Evolutionary conservation across 1,139 yeast species (phyloP).

Genomic region (Hansenula lynferdii): DNA sequence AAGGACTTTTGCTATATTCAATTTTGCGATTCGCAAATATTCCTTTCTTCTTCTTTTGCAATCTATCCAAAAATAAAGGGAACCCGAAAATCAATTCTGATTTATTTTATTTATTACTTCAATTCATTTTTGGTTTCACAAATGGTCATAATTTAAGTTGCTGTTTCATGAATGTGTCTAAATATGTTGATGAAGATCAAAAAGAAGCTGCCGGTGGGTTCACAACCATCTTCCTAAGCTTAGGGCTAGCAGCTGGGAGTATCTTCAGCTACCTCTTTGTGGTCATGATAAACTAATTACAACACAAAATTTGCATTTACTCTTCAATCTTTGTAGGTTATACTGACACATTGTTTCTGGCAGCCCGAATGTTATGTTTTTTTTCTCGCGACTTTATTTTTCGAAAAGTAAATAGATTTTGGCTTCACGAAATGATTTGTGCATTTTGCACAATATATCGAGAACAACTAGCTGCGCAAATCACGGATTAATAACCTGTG

Average conservation of each 20-base stretch:
- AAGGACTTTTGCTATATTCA: conserved; percentile 44
- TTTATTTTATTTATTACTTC: conserved; percentile 59
- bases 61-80: conserved; percentile 37
- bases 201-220: conserved; percentile 95
- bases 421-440: no score
- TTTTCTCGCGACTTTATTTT: neutral
- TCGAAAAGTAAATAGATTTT: no score
- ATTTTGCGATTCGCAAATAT: conserved; percentile 49
- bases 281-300: neutral
- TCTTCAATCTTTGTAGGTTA: no score
- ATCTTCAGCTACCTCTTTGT: conserved; percentile 67
- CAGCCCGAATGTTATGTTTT: no score
- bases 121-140: conserved; percentile 75
- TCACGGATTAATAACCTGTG: no score
- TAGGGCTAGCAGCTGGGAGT: conserved; percentile 77
- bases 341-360: no score
- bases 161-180: conserved; percentile 76
- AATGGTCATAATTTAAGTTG: conserved; percentile 85
- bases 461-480: no score
- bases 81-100: conserved; percentile 48
- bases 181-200: conserved; percentile 52
- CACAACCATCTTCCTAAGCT: conserved; percentile 68
- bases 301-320: no score
- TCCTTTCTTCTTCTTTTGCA: conserved; percentile 68
- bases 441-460: no score